Base-by-base conservation (phyloP, 1,139 yeast species). In the Saccharomycopsis hybrid region DNA sequence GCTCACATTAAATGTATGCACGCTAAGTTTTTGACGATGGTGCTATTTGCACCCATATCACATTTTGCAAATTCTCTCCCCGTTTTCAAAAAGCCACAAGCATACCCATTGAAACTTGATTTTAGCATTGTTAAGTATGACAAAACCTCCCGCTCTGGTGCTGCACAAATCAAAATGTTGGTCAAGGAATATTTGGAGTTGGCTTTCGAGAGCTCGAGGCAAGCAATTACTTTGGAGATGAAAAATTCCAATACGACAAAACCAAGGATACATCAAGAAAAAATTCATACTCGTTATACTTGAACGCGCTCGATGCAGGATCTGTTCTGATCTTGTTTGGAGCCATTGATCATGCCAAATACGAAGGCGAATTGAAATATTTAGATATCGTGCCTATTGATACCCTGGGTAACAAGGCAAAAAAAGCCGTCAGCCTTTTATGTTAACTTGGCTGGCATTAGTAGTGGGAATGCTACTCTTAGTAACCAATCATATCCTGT, bases 221-320 rank as follows among this genome's bases (percentile, higher is more conserved):
- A 24, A 44, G 51, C 38, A 13, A 46, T 13, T 47, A 5, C 11
- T 29, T 28, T 31, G 49, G 37, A 7, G n/a, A 29, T 9, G 43
- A 44, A 9, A 41, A 45, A 1, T 48, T 41, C 30, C 24, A 35
- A 9, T 48, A 48, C 30, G 51, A 46, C 30, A 44, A 18, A 41
- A 40, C 27, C 36, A 44, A 33, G 51, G 48, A 4, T 33, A 44
- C 27, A 43, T 80, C 55, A 60, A 68, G n/a, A 43, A 69, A 72
- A 47, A 66, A 65, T 37, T 71, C 77, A 9, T 81, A 76, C 61
- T 78, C 85, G 3, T 65, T 82, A 45, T 80, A 74, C 63, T 69
- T 81, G 55, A 70, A 72, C 51, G 66, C 69, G 24, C 54, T 63
- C 5, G 65, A 68, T n/a, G 63, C 76, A 4, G 57, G 61, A 11